A percentile compares a stretch with the other conserved stretches of the same genome.
Conservation (phyloP, 2,329 filamentous ascomycete species). For the Hymenoscyphus scutula region DNA sequence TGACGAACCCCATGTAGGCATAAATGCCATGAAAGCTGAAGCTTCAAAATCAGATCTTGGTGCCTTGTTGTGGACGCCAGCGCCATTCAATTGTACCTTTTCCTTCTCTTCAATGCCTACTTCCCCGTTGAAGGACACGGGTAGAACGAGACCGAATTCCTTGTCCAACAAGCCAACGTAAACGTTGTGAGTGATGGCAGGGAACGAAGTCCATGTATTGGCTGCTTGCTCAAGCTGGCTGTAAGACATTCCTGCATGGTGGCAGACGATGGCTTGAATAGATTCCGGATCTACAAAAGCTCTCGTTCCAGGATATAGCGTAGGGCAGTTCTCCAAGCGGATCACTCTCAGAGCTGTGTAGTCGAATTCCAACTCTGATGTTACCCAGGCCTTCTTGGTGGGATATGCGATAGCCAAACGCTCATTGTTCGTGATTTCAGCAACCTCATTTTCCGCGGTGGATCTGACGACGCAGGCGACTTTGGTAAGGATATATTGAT, state of each 20-base stretch:
- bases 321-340: not conserved
- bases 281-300: not conserved
- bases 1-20: conserved; percentile 9
- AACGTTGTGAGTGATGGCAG: not conserved
- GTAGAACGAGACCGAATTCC: conserved; percentile 6
- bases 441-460: not conserved
- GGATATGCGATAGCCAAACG: not conserved
- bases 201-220: conserved; percentile 4
- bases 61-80: not conserved
- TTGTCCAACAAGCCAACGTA: conserved; percentile 5
- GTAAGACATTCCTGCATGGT: conserved; percentile 8
- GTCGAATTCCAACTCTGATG: conserved; percentile 4
- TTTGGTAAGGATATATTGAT: conserved; percentile 3
- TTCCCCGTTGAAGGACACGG: not conserved
- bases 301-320: conserved; percentile 7
- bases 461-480: not conserved
- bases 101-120: not conserved
- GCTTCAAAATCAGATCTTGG: conserved; percentile 10
- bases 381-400: not conserved
- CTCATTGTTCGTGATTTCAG: not conserved
- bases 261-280: conserved; percentile 8
- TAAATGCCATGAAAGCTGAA: conserved; percentile 13
- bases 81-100: not conserved
- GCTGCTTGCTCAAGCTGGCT: conserved; percentile 2
- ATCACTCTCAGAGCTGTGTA: not conserved